These are phyloP conservation scores for Heracleum sosnowskyi DNA, from an alignment of 129 eudicot genomes.

Conservation along the genomic window DNA sequence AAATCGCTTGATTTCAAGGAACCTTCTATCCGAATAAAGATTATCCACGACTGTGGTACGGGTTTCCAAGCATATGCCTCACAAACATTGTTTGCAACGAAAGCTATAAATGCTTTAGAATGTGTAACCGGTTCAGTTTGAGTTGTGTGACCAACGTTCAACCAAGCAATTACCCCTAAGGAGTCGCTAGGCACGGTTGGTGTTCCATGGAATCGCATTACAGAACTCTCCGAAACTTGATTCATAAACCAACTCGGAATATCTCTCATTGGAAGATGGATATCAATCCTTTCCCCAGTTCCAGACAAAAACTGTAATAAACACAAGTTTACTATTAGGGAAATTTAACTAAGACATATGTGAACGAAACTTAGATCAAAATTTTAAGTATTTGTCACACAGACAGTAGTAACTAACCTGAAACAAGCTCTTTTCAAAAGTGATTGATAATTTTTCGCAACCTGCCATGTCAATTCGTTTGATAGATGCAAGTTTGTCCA, in stretches of 20 bases:
- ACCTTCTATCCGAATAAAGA: neutral
- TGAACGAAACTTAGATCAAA: neutral
- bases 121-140: too few species aligned
- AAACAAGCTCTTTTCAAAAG: neutral
- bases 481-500: neutral
- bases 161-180: neutral
- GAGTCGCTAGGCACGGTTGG: neutral
- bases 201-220: neutral
- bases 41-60: neutral
- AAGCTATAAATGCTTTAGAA: too few species aligned
- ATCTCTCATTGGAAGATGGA: neutral
- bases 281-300: neutral
- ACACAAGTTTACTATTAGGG: neutral
- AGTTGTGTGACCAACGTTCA: too few species aligned
- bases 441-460: neutral
- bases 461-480: neutral
- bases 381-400: neutral
- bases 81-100: too few species aligned
- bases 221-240: neutral
- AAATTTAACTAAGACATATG: too few species aligned
- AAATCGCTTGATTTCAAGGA: too few species aligned
- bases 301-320: neutral
- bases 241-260: neutral
- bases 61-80: neutral
- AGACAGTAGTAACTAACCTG: neutral